Evolutionary conservation across 176 grass and related monocot species (phyloP).

Genomic region (Juncus effusus): DNA sequence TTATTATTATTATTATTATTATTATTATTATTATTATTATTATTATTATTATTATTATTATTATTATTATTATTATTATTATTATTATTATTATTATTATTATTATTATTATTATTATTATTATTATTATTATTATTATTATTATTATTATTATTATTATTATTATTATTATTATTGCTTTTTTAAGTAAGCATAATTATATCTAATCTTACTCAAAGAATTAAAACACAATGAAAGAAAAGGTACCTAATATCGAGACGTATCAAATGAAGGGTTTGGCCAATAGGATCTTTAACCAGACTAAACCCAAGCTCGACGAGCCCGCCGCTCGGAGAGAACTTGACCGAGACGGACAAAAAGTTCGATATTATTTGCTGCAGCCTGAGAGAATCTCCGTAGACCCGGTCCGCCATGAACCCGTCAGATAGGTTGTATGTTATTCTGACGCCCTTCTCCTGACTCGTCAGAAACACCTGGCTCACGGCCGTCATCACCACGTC

Average conservation of each 20-base stretch:
- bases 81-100: too few relatives aligned
- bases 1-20: too few relatives aligned
- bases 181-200: too few relatives aligned
- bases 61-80: too few relatives aligned
- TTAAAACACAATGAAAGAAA: neutral
- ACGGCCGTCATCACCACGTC: slow-evolving; percentile 72
- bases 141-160: too few relatives aligned
- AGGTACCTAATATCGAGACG: slow-evolving; percentile 71
- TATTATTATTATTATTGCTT: too few relatives aligned
- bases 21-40: too few relatives aligned
- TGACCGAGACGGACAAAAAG: slow-evolving; percentile 67
- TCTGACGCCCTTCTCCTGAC: slow-evolving; percentile 78
- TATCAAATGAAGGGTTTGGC: slow-evolving; percentile 70
- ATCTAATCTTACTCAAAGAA: too few relatives aligned
- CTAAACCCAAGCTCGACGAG: slow-evolving; percentile 55
- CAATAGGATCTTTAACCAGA: slow-evolving; percentile 55
- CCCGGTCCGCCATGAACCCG: slow-evolving; percentile 50
- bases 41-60: too few relatives aligned
- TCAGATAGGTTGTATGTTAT: slow-evolving; percentile 52
- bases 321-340: slow-evolving; percentile 74
- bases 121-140: too few relatives aligned
- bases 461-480: slow-evolving; percentile 65
- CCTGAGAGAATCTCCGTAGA: slow-evolving; percentile 75
- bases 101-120: too few relatives aligned
- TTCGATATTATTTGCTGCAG: slow-evolving; percentile 85